Base-by-base conservation (phyloP, 805 yeast species). In the Candida qinlingensis region DNA sequence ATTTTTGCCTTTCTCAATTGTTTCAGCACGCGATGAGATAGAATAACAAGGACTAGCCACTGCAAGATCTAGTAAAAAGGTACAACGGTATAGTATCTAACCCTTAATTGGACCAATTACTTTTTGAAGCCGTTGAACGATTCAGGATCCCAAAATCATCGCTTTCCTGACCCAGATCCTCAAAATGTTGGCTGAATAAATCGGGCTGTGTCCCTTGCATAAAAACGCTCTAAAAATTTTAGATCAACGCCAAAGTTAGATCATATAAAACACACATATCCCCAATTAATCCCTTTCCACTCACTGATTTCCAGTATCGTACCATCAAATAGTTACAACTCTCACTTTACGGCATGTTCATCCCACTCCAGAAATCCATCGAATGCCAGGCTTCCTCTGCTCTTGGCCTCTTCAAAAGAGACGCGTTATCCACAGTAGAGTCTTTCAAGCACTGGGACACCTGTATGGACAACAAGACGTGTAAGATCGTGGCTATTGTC, bases 401-500 rank as follows among this genome's bases (percentile, higher is more conserved):
- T 51, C 35, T 39, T 47, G 5, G 45, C 46, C 48, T 47, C 50
- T 27, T 51, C 51, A 29, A 44, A 33, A 44, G 51, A 38, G 67
- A 59, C 43, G 62, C 61, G 3, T 52, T 56, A 11, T 55, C 63
- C 26, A 69, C 74, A 3, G 72, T 69, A 6, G 56, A 70, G 30
- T 64, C 85, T 6, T 84, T 84, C 70, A 77, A 72, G 59, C 55
- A 63, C 46, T 87, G 95, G 94, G 80, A 83, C 60, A 77, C 87
- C 3, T 87, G 96, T 66, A 86, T 85, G 92, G 84, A 75, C 59
- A 84, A 85, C 64, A 81, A 68, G 41, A 72, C 81, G 42, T 87
- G 96, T 66, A 87, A 87, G 60, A 78, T 86, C 49, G 77, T 84
- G 25, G 91, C 87, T 4, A 86, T 87, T 40, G 87, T 85, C 11